phyloP scores from a whole-genome alignment of 2,329 filamentous ascomycete genomes.

The Dactylellina parvicollis region DNA sequence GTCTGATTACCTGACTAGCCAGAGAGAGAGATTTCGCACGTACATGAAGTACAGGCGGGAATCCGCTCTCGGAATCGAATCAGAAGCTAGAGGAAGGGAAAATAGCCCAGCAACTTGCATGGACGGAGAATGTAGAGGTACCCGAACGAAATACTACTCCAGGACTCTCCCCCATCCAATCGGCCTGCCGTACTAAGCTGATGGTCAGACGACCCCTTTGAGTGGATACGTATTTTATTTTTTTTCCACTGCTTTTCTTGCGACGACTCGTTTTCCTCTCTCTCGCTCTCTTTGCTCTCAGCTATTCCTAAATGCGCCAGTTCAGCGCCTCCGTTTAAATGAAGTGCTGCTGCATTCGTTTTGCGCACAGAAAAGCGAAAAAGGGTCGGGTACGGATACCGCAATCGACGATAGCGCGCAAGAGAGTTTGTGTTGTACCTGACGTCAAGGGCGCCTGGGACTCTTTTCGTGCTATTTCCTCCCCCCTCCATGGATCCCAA shows the following conservation, averaged over 20 bases:
- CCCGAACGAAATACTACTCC: neutral
- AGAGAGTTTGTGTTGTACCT: conserved; percentile 46
- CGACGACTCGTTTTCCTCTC: conserved; percentile 1
- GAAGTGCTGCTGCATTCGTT: neutral
- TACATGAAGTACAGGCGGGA: conserved; percentile 15
- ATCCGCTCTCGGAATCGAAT: conserved; percentile 51
- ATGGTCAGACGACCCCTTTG: conserved; percentile 49
- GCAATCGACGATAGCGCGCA: conserved; percentile 3
- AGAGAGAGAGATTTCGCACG: conserved; percentile 25
- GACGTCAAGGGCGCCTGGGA: conserved; percentile 46
- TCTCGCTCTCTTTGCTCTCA: conserved; percentile 3
- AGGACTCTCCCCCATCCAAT: conserved; percentile 30
- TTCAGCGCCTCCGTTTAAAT: neutral
- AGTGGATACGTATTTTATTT: conserved; percentile 42
- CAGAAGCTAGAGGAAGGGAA: conserved; percentile 39
- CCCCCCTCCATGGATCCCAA: conserved; percentile 4
- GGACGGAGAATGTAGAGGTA: conserved; percentile 42
- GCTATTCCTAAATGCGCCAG: conserved; percentile 4
- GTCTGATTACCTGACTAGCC: conserved; percentile 21
- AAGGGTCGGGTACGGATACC: conserved; percentile 17
- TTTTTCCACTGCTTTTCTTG: neutral
- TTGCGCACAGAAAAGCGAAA: neutral
- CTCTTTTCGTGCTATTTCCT: conserved; percentile 10
- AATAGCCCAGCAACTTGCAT: neutral
- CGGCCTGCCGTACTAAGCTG: conserved; percentile 36